Base-by-base conservation (phyloP, 1,284 basidiomycete species). In the Moesziomyces sp. region DNA sequence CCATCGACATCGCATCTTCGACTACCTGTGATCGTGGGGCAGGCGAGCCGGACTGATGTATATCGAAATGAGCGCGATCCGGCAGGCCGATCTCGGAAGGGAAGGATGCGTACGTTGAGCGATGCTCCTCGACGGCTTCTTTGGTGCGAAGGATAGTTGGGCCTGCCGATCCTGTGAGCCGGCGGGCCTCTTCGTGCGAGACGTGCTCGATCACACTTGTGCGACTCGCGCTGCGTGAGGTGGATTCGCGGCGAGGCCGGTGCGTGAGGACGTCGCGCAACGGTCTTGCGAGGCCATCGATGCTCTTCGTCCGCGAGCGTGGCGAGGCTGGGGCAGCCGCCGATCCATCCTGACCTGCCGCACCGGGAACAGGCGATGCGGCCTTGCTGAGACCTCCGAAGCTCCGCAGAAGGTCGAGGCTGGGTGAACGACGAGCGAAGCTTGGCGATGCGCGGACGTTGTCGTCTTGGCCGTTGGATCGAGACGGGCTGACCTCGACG, bases 201-300 rank as follows among this genome's bases (percentile, higher is more conserved):
- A 69, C 50, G 38, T 74, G 71, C 35, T 74, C 57, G 43, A 74
- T 74, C 40, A 68, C 58, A 26, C 70, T 66, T 21, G 44, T 47
- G 21, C 53, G 69, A 40, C 47, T 46, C 3, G 58, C 58, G 11
- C 47, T 46, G 18, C 40, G 14, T 30, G 45, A 51, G 50, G 21
- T 57, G 3, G 52, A 59, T 5, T 55, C 52, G 21, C 51, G 60
- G 26, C 63, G 69, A 3, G 58, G 21, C 5, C 63, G 58, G 6
- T 50, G 58, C 4, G 46, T n/a, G 19, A 72, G 44, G 24, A 60
- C 54, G 18, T 72, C 56, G 52, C 62, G 58, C 28, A 72, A 51
- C 10, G 69, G 52, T 44, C 54, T 40, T 4, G 42, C 47, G 23
- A 62, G 57, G 14, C 52, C 56, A 21, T 72, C 69, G 26, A 60